Evolutionary conservation across 352 stramenopile genomes (phyloP).

Genomic region (Pythium oligandrum): DNA sequence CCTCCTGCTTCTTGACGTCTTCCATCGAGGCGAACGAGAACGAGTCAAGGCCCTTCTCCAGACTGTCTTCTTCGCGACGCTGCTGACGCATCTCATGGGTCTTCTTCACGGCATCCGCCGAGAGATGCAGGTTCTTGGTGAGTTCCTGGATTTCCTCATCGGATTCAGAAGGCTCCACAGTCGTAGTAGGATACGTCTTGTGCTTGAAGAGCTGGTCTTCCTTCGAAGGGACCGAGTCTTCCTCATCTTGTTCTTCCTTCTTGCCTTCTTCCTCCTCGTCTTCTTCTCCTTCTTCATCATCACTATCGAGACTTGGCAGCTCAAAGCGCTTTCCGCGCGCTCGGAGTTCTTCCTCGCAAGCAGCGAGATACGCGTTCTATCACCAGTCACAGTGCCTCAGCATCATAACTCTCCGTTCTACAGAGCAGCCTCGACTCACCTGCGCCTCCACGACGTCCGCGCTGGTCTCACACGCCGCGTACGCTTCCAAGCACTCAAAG

Average conservation of each 20-base stretch:
- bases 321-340: slow-evolving; percentile 45
- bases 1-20: slow-evolving; percentile 50
- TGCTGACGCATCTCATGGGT: slow-evolving; percentile 51
- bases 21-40: slow-evolving; percentile 70
- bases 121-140: slow-evolving; percentile 60
- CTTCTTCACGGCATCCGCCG: slow-evolving; percentile 47
- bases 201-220: slow-evolving; percentile 46
- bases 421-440: slow-evolving; percentile 8
- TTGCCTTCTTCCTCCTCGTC: slow-evolving; percentile 28
- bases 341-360: slow-evolving; percentile 59
- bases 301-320: slow-evolving; percentile 56
- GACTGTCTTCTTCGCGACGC: slow-evolving; percentile 20
- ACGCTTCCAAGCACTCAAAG: slow-evolving; percentile 87
- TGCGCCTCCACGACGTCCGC: slow-evolving; percentile 75
- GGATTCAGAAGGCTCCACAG: slow-evolving; percentile 24
- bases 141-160: slow-evolving; percentile 52
- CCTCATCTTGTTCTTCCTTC: slow-evolving; percentile 25
- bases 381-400: slow-evolving; percentile 1
- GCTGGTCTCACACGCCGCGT: slow-evolving; percentile 67
- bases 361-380: slow-evolving; percentile 58
- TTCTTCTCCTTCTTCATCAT: slow-evolving; percentile 46
- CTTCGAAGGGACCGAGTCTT: slow-evolving; percentile 3
- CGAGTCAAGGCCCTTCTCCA: slow-evolving; percentile 17
- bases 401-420: no score
- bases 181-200: slow-evolving; percentile 33